A percentile compares a stretch with the other conserved stretches of the same genome.
phyloP scores from a whole-genome alignment of 805 yeast genomes.

The Yarrowia deformans region DNA sequence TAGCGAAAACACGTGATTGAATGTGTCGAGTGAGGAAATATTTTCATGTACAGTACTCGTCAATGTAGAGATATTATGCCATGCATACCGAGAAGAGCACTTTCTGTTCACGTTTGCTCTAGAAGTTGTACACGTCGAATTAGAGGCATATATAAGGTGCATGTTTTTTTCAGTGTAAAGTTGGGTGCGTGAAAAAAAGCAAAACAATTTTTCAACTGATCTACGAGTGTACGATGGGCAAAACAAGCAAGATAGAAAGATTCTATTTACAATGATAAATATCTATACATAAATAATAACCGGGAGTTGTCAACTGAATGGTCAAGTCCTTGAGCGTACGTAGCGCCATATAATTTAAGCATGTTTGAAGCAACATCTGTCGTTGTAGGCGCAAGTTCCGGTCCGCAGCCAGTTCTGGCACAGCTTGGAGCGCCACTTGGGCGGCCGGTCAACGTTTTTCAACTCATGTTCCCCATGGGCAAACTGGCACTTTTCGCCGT shows the following conservation, averaged over 20 bases:
- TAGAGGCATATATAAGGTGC: too few relatives aligned
- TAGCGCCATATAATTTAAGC: slow-evolving; percentile 44
- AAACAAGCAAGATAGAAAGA: slow-evolving; percentile 13
- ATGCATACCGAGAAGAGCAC: too few relatives aligned
- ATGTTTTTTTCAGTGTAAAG: too few relatives aligned
- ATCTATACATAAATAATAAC: slow-evolving; percentile 40
- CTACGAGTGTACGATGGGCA: background rate
- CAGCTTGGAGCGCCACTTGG: slow-evolving; percentile 89
- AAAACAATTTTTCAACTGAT: too few relatives aligned
- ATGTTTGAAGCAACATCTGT: slow-evolving; percentile 91
- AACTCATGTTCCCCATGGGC: slow-evolving; percentile 88
- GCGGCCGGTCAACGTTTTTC: slow-evolving; percentile 72
- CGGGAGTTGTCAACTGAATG: background rate
- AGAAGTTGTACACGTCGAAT: too few relatives aligned
- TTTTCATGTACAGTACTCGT: too few relatives aligned
- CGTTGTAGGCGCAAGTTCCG: slow-evolving; percentile 88
- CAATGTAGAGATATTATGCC: too few relatives aligned
- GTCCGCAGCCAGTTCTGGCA: slow-evolving; percentile 86
- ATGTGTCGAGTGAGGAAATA: too few relatives aligned
- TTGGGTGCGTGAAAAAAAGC: too few relatives aligned
- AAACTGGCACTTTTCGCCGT: slow-evolving; percentile 91
- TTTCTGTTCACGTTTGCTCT: too few relatives aligned
- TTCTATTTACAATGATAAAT: slow-evolving; percentile 38
- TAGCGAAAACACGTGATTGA: too few relatives aligned
- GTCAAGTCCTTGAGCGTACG: slow-evolving; percentile 16